Percentiles rank a stretch among this genome's conserved stretches.
These are phyloP conservation scores for Wickerhamomyces silvicola DNA, from an alignment of 805 yeast genomes.

Conservation along the genomic window DNA sequence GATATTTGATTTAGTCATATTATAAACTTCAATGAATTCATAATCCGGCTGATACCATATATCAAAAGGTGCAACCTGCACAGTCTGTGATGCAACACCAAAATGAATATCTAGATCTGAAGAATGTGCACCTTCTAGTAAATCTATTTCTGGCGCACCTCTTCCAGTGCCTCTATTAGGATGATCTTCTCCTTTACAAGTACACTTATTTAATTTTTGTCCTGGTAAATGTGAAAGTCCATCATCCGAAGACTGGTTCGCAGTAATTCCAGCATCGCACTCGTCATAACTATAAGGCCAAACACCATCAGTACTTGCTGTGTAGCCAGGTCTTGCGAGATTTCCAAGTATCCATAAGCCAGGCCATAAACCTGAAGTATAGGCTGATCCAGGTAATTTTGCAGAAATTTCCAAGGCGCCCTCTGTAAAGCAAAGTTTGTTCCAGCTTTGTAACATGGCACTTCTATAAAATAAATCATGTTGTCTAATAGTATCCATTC, in stretches of 20 bases:
- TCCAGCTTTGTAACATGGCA: constrained; percentile 45
- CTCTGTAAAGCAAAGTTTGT: constrained; percentile 39
- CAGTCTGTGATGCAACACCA: constrained; percentile 44
- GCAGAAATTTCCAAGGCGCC: constrained; percentile 38
- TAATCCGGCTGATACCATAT: constrained; percentile 49
- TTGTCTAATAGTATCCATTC: constrained; percentile 36
- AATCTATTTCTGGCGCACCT: constrained; percentile 47
- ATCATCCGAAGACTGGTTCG: constrained; percentile 42
- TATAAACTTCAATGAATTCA: constrained; percentile 36
- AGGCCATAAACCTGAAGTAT: constrained; percentile 42
- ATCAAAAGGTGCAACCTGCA: constrained; percentile 47
- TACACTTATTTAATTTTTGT: constrained; percentile 37
- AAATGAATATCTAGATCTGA: constrained; percentile 20
- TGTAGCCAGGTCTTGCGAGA: constrained; percentile 42
- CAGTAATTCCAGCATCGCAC: constrained; percentile 46
- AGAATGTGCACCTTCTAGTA: constrained; percentile 38
- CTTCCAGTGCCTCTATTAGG: constrained; percentile 43
- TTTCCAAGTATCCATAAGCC: constrained; percentile 47
- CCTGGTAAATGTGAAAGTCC: constrained; percentile 42
- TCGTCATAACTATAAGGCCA: constrained; percentile 45
- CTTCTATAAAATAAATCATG: constrained; percentile 40
- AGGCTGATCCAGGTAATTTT: constrained; percentile 36
- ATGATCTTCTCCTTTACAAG: constrained; percentile 39
- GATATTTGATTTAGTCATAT: constrained; percentile 34
- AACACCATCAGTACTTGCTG: constrained; percentile 42